Evolutionary conservation across 23 red algal genomes (phyloP), one percentile per base, ranked within the genome.

Genomic region (Cyanidioschyzon merolae): DNA sequence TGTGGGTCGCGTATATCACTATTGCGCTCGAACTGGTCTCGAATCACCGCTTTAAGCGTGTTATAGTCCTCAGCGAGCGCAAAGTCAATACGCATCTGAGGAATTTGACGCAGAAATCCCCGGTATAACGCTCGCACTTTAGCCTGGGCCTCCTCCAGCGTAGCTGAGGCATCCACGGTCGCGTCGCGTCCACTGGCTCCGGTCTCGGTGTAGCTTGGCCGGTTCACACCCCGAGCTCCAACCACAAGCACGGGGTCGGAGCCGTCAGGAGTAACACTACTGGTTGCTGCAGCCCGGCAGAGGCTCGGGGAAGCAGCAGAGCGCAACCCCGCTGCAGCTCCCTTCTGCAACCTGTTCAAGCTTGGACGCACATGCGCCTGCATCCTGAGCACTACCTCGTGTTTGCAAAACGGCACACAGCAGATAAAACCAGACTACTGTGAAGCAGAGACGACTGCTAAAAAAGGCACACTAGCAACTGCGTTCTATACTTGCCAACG

Each of bases 1-100:
- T 86, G 81, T 59, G 83, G 38, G 75, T 95, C 86, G 32, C 78
- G 68, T 30, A 95, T 79, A 18, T 81, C 36, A 36, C 38, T 25
- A 79, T 95, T 76, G 38, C 77, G 79, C 77, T 86, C 86, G 40
- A 95, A 90, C 16, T 77, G 77, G 17, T 86, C 86, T 51, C 86
- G 86, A 1, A 95, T 57, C 68, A 63, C 59, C 18, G 39, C 58
- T 26, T 67, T 39, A 39, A 95, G 17, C 30, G 86, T 75, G n/a
- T 76, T 37, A 17, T 36, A 59, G 35, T 79, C 75, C 84, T 95
- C 91, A 24, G 79, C 67, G 39, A 95, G 86, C 38, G 59, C 79
- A 77, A 84, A 95, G 83, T 95, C 86, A 2, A 68, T 78, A 26
- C 82, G 80, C 82, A 95, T 95, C 41, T 83, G 76, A 1, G 83